A percentile compares a stretch with the other conserved stretches of the same genome.
Conservation (phyloP, 371 early-diverging fungal genomes). For the Mortierella sp. region DNA sequence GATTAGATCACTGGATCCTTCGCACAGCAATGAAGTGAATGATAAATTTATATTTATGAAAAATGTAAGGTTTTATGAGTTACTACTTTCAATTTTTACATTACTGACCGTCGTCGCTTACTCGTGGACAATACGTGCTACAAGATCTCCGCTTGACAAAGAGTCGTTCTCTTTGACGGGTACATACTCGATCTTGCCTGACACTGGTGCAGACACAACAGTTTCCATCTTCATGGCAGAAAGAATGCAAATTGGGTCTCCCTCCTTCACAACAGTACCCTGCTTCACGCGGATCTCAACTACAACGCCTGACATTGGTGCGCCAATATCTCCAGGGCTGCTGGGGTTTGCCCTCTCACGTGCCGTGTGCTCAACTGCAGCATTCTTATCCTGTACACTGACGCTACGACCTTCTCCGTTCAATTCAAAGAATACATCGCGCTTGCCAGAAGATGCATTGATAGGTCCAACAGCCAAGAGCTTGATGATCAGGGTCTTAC, state of each 20-base stretch:
- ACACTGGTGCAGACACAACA: slow-evolving; percentile 85
- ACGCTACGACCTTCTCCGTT: slow-evolving; percentile 96
- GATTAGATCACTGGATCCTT: no score
- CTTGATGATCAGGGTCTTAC: slow-evolving; percentile 92
- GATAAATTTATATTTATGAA: background rate
- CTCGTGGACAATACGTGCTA: slow-evolving; percentile 72
- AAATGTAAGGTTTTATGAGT: background rate
- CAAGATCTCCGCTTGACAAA: slow-evolving; percentile 84
- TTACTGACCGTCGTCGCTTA: slow-evolving; percentile 16
- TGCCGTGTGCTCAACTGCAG: slow-evolving; percentile 70
- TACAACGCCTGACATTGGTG: slow-evolving; percentile 96
- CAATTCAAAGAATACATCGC: slow-evolving; percentile 95
- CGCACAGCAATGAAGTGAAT: background rate
- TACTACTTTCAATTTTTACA: background rate
- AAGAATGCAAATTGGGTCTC: slow-evolving; percentile 91
- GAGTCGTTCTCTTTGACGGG: slow-evolving; percentile 82
- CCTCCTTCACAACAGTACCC: slow-evolving; percentile 86
- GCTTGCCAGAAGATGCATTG: slow-evolving; percentile 79
- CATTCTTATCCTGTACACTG: slow-evolving; percentile 69
- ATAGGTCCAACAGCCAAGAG: slow-evolving; percentile 90
- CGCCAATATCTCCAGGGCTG: slow-evolving; percentile 88
- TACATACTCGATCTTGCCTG: slow-evolving; percentile 83
- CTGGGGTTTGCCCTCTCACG: slow-evolving; percentile 84
- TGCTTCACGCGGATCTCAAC: slow-evolving; percentile 88
- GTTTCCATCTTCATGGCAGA: slow-evolving; percentile 99